Evolutionary conservation across 768 basidiomycete species (phyloP), one percentile per base, ranked within the genome.

Genomic region (Collybia sp.): DNA sequence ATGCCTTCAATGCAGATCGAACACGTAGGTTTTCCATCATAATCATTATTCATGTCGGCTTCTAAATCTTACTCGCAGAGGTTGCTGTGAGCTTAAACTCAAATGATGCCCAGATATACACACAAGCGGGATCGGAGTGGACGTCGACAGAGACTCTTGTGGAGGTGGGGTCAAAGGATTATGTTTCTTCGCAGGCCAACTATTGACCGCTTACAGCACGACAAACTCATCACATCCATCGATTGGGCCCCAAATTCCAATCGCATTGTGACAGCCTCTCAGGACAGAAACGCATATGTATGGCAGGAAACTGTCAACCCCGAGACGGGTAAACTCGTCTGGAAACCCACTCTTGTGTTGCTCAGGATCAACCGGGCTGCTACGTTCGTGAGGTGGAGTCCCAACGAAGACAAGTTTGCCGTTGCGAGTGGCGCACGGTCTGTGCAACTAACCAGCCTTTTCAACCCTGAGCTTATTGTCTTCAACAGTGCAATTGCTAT

Each of bases 241-340:
- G 94, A 97, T 64, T 99, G 96, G 96, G 96, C 94, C 11, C 93
- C 94, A 13, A 80, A 80, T 54, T 93, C 96, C 40, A 97, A 98
- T 68, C 87, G 91, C 38, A 95, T 99, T 68, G 95, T 99, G 18
- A 98, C 96, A 11, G 91, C 93, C 56, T 95, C 94, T n/a, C 95
- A 99, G 63, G 96, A 99, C 62, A 76, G 96, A 44, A 99, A 99
- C 62, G 95, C 96, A 32, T 99, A 99, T 59, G 96, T 99, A 30
- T 99, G 96, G 96, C 85, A 91, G 45, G 83, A 88, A 60, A 79
- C 79, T 8, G 72, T 79, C 20, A 88, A 93, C 55, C 73, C 83
- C 1, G 71, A 75, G 47, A 87, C 88, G 0, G 90, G 90, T 5
- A 76, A 72, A 38, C 61, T 75, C 43, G 58, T 79, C 45, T 99